Evolutionary conservation across 2,329 filamentous ascomycete species (phyloP), one percentile per base, ranked within the genome.

Genomic region (Aspergillus bombycis): DNA sequence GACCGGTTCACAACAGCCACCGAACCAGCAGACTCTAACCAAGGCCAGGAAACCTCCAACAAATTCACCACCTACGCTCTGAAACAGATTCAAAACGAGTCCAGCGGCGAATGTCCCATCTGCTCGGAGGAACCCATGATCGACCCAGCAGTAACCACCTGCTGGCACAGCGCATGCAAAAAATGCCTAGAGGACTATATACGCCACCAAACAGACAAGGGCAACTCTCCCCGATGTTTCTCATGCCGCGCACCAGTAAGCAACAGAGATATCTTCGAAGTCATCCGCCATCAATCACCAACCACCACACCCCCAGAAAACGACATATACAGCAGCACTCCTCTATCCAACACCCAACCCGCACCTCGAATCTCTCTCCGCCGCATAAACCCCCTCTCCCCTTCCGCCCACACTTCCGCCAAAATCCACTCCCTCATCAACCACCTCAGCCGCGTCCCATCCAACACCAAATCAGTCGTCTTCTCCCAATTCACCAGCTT

Each of bases 401-500:
- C 81, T 0, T 80, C 80, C 7, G 79, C 81, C 4, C 79, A 80
- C 59, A 83, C 81, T 2, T 97, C 93, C 0, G 92, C 95, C 54
- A 99, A 99, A 77, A 91, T 98, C 14, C 88, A 91, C 52, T 86
- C 91, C 0, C 84, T 99, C 6, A 85, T 97, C 67, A 85, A 83
- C 4, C 88, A 95, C 63, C 86, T 99, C 6, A 90, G 91, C 48
- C 80, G 82, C 1, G 79, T 96, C 9, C 88, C 90, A n/a, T 86
- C 89, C 0, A 83, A 78, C 6, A 91, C 90, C 56, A 98, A 97
- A 79, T 93, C 91, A 0, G 94, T 98, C 26, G 89, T 99, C 36
- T 99, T 99, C 80, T 95, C 91, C 62, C 95, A 99, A 78, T 99
- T 99, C 77, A 99, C 95, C 0, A 96, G 94, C 0, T 99, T 98